A percentile compares a stretch with the other conserved stretches of the same genome.
phyloP scores from a whole-genome alignment of 2,329 filamentous ascomycete genomes.

The Diaporthe sp. region DNA sequence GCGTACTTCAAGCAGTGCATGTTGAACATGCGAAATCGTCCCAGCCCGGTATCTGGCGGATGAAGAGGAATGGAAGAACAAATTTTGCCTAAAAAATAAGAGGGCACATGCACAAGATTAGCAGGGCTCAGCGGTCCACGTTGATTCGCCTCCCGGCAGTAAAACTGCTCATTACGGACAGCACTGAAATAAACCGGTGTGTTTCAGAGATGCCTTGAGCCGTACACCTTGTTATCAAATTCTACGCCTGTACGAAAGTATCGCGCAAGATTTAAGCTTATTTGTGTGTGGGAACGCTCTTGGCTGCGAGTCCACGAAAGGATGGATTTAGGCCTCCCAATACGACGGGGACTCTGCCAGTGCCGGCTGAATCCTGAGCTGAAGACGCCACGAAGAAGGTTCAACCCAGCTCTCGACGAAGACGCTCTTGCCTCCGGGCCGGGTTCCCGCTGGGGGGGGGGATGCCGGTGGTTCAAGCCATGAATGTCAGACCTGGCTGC shows the following conservation, averaged over 20 bases:
- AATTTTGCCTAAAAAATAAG: background rate
- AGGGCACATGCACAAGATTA: background rate
- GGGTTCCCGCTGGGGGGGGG: background rate
- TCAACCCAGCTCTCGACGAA: background rate
- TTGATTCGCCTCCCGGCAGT: background rate
- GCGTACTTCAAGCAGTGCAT: background rate
- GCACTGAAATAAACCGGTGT: background rate
- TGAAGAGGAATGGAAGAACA: background rate
- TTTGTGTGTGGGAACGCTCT: slow-evolving; percentile 8
- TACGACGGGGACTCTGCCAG: background rate
- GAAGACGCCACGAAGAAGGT: slow-evolving; percentile 6
- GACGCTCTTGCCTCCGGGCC: background rate
- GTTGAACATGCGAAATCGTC: background rate
- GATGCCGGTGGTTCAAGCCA: background rate
- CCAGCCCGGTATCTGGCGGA: background rate
- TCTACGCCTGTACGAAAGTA: slow-evolving; percentile 15
- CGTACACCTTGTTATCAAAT: background rate
- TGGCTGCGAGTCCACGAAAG: background rate
- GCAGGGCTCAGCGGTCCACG: background rate
- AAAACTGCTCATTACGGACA: background rate
- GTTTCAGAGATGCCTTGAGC: slow-evolving; percentile 3
- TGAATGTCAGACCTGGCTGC: background rate
- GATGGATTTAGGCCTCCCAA: background rate
- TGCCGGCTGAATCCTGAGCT: slow-evolving; percentile 26
- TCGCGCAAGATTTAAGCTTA: slow-evolving; percentile 31